Base-by-base conservation (phyloP, 2,329 filamentous ascomycete species). In the Hypoxylon sp. region DNA sequence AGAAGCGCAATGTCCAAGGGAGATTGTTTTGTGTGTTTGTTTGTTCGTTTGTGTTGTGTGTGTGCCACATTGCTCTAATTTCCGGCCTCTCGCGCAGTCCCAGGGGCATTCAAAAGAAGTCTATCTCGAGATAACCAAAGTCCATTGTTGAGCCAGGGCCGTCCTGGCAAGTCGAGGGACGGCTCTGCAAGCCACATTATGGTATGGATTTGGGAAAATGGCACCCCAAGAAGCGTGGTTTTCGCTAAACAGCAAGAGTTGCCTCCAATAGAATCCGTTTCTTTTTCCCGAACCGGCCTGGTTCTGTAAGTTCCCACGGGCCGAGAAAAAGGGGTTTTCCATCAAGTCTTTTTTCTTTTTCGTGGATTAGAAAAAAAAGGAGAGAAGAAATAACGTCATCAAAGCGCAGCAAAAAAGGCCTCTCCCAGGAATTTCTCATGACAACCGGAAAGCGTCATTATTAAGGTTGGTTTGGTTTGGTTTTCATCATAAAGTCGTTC, bases 211-310 rank as follows among this genome's bases (percentile, higher is more conserved):
- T 46, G 60, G 56, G 32, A 47, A 56, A 53, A 59, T 55, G 51
- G 55, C 51, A 56, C 48, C 48, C 51, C 39, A 58, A 47, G 52
- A 58, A 62, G 21, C 53, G 42, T 42, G 15, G 39, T 62, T 27
- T 44, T 54, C 55, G 62, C 59, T 55, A 62, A 71, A 65, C 24
- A 71, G 66, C 69, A 71, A 71, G 63, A 69, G 69, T 69, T 63
- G 69, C 67, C 69, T 71, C 69, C 67, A 57, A 68, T 61, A 65
- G 67, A 71, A 72, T 72, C 68, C 70, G 64, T 67, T 62, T 68
- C 65, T 66, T 62, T 1, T 55, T 48, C 56, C 42, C 53, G 72
- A 74, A 73, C 74, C 74, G 73, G 72, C 72, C 74, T 73, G 74
- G 74, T 73, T 72, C 75, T 74, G 68, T 70, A 63, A 53, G 46